These are phyloP conservation scores for Ascochyta lentis DNA, from an alignment of 2,329 filamentous ascomycete species.

Conservation along the genomic window DNA sequence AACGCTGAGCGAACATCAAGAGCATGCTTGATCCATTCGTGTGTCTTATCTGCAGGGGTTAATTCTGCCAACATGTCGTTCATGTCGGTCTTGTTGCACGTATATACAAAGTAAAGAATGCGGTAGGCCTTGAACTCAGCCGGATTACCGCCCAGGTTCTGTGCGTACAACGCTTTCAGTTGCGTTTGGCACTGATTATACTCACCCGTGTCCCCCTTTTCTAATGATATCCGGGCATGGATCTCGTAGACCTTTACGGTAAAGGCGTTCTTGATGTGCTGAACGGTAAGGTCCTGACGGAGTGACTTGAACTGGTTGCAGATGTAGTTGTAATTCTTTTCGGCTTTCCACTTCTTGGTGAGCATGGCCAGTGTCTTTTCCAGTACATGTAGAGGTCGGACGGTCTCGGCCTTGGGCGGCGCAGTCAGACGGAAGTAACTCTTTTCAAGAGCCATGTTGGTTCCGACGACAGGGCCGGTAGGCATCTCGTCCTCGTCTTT, in stretches of 20 bases:
- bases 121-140: constrained; percentile 99
- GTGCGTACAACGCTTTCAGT: constrained; percentile 86
- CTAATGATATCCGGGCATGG: constrained; percentile 94
- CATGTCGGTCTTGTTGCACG: constrained; percentile 95
- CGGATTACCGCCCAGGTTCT: constrained; percentile 85
- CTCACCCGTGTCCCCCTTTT: constrained; percentile 99
- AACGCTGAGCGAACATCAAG: constrained; percentile 88
- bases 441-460: constrained; percentile 86
- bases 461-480: constrained; percentile 79
- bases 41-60: constrained; percentile 94
- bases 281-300: constrained; percentile 96
- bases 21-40: constrained; percentile 84
- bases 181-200: constrained; percentile 99
- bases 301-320: constrained; percentile 99
- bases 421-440: constrained; percentile 92
- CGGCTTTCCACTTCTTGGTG: constrained; percentile 92
- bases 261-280: constrained; percentile 95
- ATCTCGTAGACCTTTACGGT: constrained; percentile 97
- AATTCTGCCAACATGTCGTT: constrained; percentile 99
- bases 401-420: constrained; percentile 84
- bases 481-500: constrained; percentile 58
- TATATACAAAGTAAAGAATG: constrained; percentile 99
- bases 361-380: constrained; percentile 85
- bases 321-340: constrained; percentile 95
- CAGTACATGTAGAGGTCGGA: constrained; percentile 82